Percentiles rank a stretch among this genome's conserved stretches.
Conservation (phyloP, 257 asterid species). For the Plectranthus barbatus region DNA sequence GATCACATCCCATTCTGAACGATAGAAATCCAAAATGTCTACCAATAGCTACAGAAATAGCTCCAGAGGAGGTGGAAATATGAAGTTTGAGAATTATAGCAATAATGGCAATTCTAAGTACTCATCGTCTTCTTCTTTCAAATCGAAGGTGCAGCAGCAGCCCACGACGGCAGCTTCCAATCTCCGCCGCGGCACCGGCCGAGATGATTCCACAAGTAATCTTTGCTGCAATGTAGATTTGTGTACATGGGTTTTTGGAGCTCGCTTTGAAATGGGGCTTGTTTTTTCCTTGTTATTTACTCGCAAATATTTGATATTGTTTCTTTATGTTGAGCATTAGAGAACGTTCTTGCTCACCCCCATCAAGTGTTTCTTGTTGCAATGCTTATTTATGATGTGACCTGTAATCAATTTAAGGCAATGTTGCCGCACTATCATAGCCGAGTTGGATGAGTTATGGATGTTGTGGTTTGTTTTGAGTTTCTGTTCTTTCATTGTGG, state of each 20-base stretch:
- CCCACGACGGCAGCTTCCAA: slow-evolving; percentile 18
- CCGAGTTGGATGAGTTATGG: not conserved
- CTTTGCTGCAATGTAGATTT: not conserved
- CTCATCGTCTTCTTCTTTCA: slow-evolving; percentile 39
- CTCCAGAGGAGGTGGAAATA: slow-evolving; percentile 27
- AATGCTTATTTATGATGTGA: not conserved
- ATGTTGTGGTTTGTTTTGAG: not conserved
- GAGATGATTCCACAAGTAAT: slow-evolving; percentile 39
- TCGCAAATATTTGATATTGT: slow-evolving; percentile 6
- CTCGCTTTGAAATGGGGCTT: not conserved
- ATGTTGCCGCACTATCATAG: not conserved
- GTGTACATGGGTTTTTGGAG: not conserved
- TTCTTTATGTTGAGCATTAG: not conserved
- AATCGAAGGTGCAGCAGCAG: slow-evolving; percentile 32
- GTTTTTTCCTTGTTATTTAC: not conserved
- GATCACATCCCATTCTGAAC: too few species aligned
- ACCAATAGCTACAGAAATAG: slow-evolving; percentile 39
- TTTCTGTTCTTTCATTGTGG: too few species aligned
- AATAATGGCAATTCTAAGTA: slow-evolving; percentile 19
- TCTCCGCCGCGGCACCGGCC: slow-evolving; percentile 42
- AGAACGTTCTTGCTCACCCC: not conserved
- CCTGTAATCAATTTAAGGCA: slow-evolving; percentile 1
- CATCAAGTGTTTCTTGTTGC: not conserved
- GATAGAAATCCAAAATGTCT: slow-evolving; percentile 31
- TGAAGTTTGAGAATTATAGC: slow-evolving; percentile 36